A percentile compares a stretch with the other conserved stretches of the same genome.
Evolutionary conservation across 441 rosid genomes (phyloP).

Genomic region (Pelargonium fulgidum): DNA sequence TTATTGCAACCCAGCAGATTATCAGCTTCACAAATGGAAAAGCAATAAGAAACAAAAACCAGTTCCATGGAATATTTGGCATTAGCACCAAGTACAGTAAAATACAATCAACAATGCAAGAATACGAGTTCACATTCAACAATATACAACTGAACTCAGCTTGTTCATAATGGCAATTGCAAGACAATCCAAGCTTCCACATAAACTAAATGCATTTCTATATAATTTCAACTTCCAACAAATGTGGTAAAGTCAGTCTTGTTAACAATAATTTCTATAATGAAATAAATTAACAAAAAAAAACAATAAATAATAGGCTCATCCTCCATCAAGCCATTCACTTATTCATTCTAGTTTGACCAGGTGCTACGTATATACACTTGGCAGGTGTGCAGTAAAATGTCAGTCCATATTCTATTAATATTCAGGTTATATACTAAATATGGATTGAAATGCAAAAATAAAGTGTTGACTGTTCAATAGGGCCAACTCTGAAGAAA

Average conservation of each 20-base stretch:
- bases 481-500: not conserved
- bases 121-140: not conserved
- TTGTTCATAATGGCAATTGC: not conserved
- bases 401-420: not conserved
- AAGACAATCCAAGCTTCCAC: not conserved
- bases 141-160: not conserved
- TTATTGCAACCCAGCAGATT: slow-evolving; percentile 21
- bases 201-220: not conserved
- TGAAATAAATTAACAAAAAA: not conserved
- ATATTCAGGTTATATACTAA: not conserved
- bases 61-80: not conserved
- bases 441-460: not conserved
- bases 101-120: not conserved
- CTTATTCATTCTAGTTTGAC: not conserved
- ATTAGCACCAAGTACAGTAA: not conserved
- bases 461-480: not conserved
- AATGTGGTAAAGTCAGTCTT: not conserved
- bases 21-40: slow-evolving; percentile 7
- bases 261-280: too few relatives aligned
- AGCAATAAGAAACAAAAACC: not conserved
- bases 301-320: not conserved
- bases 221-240: not conserved
- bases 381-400: not conserved
- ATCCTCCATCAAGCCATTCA: not conserved
- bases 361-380: not conserved